phyloP scores from a whole-genome alignment of 2,329 filamentous ascomycete species.

The Helminthosporium solani region DNA sequence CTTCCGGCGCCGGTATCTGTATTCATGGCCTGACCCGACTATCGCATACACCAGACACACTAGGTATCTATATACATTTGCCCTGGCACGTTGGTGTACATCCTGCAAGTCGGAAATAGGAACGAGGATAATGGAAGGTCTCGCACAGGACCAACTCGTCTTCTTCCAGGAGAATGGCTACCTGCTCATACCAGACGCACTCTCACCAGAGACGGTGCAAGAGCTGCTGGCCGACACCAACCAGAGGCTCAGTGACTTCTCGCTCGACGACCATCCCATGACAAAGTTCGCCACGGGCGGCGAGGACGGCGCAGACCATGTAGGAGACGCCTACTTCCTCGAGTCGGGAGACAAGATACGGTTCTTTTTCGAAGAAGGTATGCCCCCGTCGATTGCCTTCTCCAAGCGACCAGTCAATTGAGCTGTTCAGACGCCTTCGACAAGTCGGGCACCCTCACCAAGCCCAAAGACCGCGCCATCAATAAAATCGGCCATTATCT shows the following conservation, averaged over 20 bases:
- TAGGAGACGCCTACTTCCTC: constrained; percentile 94
- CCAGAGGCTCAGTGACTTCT: constrained; percentile 71
- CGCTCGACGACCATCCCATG: constrained; percentile 82
- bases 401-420: not conserved
- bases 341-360: constrained; percentile 85
- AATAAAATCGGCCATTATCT: constrained; percentile 64
- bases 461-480: constrained; percentile 80
- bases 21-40: not conserved
- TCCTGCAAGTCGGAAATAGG: no score
- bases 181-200: constrained; percentile 78
- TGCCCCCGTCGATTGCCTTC: not conserved
- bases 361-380: constrained; percentile 91
- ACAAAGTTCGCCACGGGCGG: constrained; percentile 90
- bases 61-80: not conserved
- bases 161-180: constrained; percentile 83
- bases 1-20: constrained; percentile 4
- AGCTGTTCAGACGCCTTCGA: constrained; percentile 69
- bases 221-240: constrained; percentile 74
- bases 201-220: constrained; percentile 64
- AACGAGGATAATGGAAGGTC: no score
- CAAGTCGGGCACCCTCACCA: constrained; percentile 61
- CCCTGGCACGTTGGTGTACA: no score
- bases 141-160: constrained; percentile 69
- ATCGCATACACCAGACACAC: no score
- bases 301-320: constrained; percentile 66